These are phyloP conservation scores for Pyrenophora graminea DNA, from an alignment of 2,329 filamentous ascomycete species.

Conservation along the genomic window DNA sequence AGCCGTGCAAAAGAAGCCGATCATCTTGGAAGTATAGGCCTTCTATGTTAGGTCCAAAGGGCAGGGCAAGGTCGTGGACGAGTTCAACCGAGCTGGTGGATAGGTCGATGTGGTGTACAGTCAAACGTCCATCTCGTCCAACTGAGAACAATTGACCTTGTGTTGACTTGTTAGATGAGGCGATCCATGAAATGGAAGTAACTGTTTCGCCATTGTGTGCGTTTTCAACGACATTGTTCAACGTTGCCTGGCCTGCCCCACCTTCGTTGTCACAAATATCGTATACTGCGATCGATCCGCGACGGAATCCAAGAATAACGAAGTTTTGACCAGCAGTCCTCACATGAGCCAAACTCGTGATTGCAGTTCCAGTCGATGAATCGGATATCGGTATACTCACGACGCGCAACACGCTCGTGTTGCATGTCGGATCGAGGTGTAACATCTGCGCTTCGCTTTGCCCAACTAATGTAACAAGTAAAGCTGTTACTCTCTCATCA, in stretches of 20 bases:
- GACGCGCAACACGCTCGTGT: constrained; percentile 3
- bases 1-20: constrained; percentile 74
- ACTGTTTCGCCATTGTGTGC: constrained; percentile 66
- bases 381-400: constrained; percentile 22
- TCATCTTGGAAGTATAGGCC: constrained; percentile 64
- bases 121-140: constrained; percentile 75
- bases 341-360: constrained; percentile 56
- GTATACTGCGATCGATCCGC: constrained; percentile 59
- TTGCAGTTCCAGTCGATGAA: constrained; percentile 52
- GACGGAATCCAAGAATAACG: constrained; percentile 61
- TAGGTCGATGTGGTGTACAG: constrained; percentile 59
- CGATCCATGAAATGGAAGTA: constrained; percentile 60
- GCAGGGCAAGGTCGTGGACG: constrained; percentile 69
- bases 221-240: constrained; percentile 25
- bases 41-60: constrained; percentile 78
- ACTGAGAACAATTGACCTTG: constrained; percentile 67
- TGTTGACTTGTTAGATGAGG: constrained; percentile 42
- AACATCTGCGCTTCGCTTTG: constrained; percentile 41
- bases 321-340: constrained; percentile 21
- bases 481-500: constrained; percentile 23
- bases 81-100: constrained; percentile 43
- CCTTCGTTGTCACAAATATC: constrained; percentile 18
- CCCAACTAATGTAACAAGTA: constrained; percentile 48
- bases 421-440: constrained; percentile 12
- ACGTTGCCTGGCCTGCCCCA: constrained; percentile 1